Conservation (phyloP, 2,329 filamentous ascomycete species). For the Thelonectria rubi region DNA sequence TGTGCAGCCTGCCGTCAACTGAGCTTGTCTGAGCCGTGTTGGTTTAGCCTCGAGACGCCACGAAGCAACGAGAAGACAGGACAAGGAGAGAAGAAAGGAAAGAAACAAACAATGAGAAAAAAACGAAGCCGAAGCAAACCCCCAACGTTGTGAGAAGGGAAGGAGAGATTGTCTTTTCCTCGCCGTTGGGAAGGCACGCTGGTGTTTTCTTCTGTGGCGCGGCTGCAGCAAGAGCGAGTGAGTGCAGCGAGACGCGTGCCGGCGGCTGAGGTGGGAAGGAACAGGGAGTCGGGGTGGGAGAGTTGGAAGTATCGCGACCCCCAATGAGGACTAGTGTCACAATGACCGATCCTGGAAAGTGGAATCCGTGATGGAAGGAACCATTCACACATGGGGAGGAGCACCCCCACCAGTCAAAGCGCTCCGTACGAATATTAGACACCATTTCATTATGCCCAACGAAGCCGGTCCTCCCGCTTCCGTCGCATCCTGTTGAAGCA, state of each 20-base stretch:
- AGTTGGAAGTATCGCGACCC: slow-evolving; percentile 37
- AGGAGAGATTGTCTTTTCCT: slow-evolving; percentile 4
- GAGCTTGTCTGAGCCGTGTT: not conserved
- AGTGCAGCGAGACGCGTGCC: slow-evolving; percentile 44
- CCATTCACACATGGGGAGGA: slow-evolving; percentile 33
- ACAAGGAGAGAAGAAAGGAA: not conserved
- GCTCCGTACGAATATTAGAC: slow-evolving; percentile 20
- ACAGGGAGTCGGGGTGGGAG: slow-evolving; percentile 36
- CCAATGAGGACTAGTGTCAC: slow-evolving; percentile 43
- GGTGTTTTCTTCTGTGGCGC: slow-evolving; percentile 29
- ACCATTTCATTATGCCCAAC: slow-evolving; percentile 17
- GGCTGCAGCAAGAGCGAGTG: slow-evolving; percentile 30
- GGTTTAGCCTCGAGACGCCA: slow-evolving; percentile 4
- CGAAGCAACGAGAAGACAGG: not conserved
- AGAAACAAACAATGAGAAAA: slow-evolving; percentile 5
- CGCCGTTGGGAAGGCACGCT: slow-evolving; percentile 26
- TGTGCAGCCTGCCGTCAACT: slow-evolving; percentile 10
- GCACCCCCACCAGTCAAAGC: slow-evolving; percentile 23
- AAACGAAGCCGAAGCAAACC: not conserved
- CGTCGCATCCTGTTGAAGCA: slow-evolving; percentile 9
- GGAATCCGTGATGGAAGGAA: slow-evolving; percentile 26
- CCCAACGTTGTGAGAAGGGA: not conserved
- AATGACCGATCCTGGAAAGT: slow-evolving; percentile 28
- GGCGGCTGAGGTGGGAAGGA: slow-evolving; percentile 36
- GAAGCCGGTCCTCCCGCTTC: slow-evolving; percentile 15